Evolutionary conservation across 2,329 filamentous ascomycete species (phyloP), one percentile per base, ranked within the genome.

Genomic region (Penicillium sclerotigenum): DNA sequence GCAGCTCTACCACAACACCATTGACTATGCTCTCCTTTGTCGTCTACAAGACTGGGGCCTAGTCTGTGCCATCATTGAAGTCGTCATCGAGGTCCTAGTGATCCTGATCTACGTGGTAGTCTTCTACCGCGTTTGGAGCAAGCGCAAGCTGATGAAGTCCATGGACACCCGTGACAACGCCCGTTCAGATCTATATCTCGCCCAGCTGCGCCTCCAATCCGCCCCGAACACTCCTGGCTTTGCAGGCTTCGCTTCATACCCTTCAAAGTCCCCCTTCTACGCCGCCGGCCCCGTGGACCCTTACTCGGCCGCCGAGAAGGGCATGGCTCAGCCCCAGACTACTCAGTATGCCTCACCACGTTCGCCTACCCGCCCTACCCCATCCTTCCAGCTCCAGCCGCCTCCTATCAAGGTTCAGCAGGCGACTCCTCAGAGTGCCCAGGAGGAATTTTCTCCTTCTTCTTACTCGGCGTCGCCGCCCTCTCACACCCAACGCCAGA

Each of bases 91-190:
- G 72, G 84, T 90, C 64, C 88, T 97, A 70, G 91, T 89, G 71
- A 96, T 99, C 73, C 81, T 86, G 52, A 90, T 99, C 69, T 99
- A 99, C 82, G 91, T 85, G 69, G 83, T 97, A 71, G 87, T 97
- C 73, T 97, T 97, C 81, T 97, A 96, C 82, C 89, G 94, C 67
- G 95, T 96, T 83, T 96, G 92, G 85, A 91, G 89, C 64, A 99
- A 97, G 83, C 89, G 91, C 73, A 89, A 89, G 73, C 89, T 99
- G 60, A 87, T 89, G 77, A 97, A 97, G 83, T 92, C 91, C 61
- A 99, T 99, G 94, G 89, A 96, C 73, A 81, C 89, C 72, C 91
- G 94, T 67, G 94, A 99, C 81, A 89, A 90, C 71, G 94, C 94
- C 63, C 89, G 94, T 60, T 93, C 90, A 59, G 92, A 97, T 73